Base-by-base conservation (phyloP, 2,329 filamentous ascomycete species). In the Ceratocystis eucalypticola region DNA sequence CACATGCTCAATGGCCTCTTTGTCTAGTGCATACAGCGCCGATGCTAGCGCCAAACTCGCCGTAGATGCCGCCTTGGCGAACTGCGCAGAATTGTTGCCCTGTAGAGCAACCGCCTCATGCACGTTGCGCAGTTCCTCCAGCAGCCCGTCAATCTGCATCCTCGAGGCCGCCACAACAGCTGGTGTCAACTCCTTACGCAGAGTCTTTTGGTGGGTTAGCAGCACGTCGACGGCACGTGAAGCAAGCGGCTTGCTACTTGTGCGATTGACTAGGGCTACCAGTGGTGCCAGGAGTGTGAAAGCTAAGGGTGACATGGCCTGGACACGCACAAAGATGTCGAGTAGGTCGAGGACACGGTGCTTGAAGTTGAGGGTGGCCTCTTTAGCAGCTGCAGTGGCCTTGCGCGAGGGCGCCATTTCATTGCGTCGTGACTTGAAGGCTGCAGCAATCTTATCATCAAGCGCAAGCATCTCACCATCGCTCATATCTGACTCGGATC, bases 391-490 rank as follows among this genome's bases (percentile, higher is more conserved):
- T 73, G 90, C 90, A 71, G 88, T 88, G 72, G 94, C 87, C 75
- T 92, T 89, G 77, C 92, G 94, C 73, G 88, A 87, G 74, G 82
- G 86, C 1, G 79, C 77, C 17, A 78, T 79, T 20, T 71, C 71
- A 74, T 90, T 87, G 70, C 83, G 84, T 62, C 87, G 85, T 70
- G 92, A 86, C 70, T 86, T 85, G 80, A 97, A 95, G 69, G 96
- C 90, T 69, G 89, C 89, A 63, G 86, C 84, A 3, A 99, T 84
- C 72, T 93, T 88, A 10, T 83, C 83, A 72, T 97, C 93, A 17
- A 97, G 79, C 2, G 86, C 86, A 77, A 96, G 86, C 94, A 97
- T 97, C 73, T 96, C 88, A 20, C 93, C 91, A 76, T 97, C 93
- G 69, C 91, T 88, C 91, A 99, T 96, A 75, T 96, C 90, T 2